Evolutionary conservation across 345 rosid genomes (phyloP).

Genomic region (Garcia nutans): DNA sequence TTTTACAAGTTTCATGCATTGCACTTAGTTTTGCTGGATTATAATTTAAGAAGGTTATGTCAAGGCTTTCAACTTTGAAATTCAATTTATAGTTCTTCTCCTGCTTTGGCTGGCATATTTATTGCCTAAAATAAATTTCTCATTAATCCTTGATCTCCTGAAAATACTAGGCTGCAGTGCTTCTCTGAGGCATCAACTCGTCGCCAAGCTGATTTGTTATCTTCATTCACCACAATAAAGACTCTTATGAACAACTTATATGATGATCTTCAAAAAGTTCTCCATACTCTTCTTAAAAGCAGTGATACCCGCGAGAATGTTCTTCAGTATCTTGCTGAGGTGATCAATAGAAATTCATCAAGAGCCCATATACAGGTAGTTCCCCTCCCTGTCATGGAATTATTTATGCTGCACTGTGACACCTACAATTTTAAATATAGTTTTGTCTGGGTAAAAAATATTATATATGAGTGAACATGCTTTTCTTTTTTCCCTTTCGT

Average conservation of each 20-base stretch:
- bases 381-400: neutral
- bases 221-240: slow-evolving; percentile 86
- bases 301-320: slow-evolving; percentile 77
- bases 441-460: slow-evolving; percentile 6
- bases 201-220: slow-evolving; percentile 71
- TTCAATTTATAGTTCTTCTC: too few relatives aligned
- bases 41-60: neutral
- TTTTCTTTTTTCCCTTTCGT: neutral
- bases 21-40: neutral
- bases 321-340: slow-evolving; percentile 92
- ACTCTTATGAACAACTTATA: slow-evolving; percentile 70
- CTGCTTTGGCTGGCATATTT: neutral
- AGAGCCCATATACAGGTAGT: slow-evolving; percentile 89
- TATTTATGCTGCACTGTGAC: neutral
- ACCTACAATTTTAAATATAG: neutral
- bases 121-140: neutral
- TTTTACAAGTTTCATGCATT: neutral
- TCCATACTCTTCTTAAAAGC: slow-evolving; percentile 66
- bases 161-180: slow-evolving; percentile 75
- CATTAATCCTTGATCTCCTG: neutral
- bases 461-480: neutral
- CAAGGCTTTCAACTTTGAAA: neutral
- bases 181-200: slow-evolving; percentile 88
- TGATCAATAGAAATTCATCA: slow-evolving; percentile 82
- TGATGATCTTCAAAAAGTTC: slow-evolving; percentile 65